Evolutionary conservation across 768 basidiomycete species (phyloP).

Genomic region (Paxillus involutus): DNA sequence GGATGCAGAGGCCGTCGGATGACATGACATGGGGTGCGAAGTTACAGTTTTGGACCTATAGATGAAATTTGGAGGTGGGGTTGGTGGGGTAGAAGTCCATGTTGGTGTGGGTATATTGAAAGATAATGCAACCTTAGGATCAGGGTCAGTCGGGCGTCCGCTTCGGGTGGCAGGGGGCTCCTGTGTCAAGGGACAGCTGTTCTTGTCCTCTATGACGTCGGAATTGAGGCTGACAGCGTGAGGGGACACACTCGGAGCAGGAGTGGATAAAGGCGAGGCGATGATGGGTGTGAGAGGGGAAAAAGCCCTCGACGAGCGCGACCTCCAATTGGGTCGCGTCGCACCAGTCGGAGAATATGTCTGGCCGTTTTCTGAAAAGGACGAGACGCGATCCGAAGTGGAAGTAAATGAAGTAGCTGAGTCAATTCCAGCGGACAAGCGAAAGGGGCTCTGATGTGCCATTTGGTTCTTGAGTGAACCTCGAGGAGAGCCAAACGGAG

Average conservation of each 20-base stretch:
- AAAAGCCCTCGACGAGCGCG: conserved; percentile 35
- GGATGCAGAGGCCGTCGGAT: conserved; percentile 43
- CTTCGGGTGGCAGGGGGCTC: background rate
- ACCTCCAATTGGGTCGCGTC: conserved; percentile 12
- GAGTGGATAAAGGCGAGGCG: conserved; percentile 59
- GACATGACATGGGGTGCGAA: conserved; percentile 41
- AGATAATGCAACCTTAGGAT: conserved; percentile 9
- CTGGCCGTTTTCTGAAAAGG: background rate
- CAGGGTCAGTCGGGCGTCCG: conserved; percentile 17
- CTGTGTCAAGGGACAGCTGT: background rate
- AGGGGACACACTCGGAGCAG: conserved; percentile 37
- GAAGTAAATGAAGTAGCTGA: conserved; percentile 7
- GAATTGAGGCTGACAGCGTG: conserved; percentile 13
- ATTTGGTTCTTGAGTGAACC: background rate
- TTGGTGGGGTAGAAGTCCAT: conserved; percentile 61
- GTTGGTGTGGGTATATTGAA: conserved; percentile 37
- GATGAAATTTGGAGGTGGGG: conserved; percentile 46
- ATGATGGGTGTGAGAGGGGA: conserved; percentile 56
- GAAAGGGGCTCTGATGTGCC: conserved; percentile 1
- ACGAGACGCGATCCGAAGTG: conserved; percentile 17
- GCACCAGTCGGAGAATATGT: background rate
- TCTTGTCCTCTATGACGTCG: conserved; percentile 9
- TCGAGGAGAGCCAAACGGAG: background rate
- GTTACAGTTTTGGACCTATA: conserved; percentile 35
- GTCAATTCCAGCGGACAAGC: conserved; percentile 6